Base-by-base conservation (phyloP, 257 asterid species). In the Plantago elongata region DNA sequence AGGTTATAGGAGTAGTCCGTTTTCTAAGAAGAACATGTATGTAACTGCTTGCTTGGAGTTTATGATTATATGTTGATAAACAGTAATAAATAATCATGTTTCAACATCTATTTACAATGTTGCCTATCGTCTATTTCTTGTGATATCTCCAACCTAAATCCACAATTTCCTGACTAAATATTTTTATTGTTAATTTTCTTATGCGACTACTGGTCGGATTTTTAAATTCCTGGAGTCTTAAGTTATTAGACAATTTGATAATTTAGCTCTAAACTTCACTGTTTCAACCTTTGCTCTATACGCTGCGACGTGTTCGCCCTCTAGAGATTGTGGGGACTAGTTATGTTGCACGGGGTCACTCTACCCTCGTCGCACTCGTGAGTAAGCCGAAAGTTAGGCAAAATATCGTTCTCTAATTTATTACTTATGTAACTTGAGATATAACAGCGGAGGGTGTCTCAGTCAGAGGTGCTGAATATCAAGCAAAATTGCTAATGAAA, bases 271-370 rank as follows among this genome's bases (percentile, higher is more conserved):
- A 38, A 68, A 69, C 48, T 77, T 38, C 66, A 69, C 40, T 50
- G 37, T 47, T 66, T 62, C 44, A 57, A 3, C 22, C 63, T 45
- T 51, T 70, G 63, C 72, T 34, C 8, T 90, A 68, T 87, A 83
- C 57, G 96, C 85, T 50, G 97, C 94, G 62, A 83, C 97, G 18
- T 90, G 97, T 76, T 85, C 95, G 58, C 97, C 95, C 34, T 94
- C 97, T 40, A 76, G 96, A 79, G 97, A 85, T 70, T 9, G 61
- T 72, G 71, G 73, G 73, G 57, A 77, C 96, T 22, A 77, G 79
- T 69, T 88, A 90, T 76, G 94, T 90, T 62, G 95, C 95, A 57
- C 88, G 94, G 96, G 96, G 96, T 40, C 97, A 90, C 75, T 90
- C 95, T 52, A 87, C 97, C 63, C 95, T 87, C 52, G 95, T 90